A percentile compares a stretch with the other conserved stretches of the same genome.
phyloP scores from a whole-genome alignment of 495 filamentous ascomycete genomes.

The Tuber borchii region DNA sequence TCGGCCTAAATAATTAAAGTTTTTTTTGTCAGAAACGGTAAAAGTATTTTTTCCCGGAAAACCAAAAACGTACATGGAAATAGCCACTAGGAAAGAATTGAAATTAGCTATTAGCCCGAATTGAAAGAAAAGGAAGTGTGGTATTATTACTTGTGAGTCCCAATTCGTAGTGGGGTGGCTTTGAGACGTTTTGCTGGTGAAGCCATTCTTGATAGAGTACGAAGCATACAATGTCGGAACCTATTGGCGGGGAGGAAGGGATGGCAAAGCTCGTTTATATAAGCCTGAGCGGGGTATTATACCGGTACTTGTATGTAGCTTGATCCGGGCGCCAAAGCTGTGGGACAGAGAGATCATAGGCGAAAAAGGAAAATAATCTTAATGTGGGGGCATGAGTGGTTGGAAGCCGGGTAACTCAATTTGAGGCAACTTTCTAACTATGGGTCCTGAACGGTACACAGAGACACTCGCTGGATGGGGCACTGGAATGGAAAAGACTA shows the following conservation, averaged over 20 bases:
- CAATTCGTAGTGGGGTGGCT: slow-evolving; percentile 59
- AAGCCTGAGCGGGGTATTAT: not conserved
- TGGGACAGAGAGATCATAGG: not conserved
- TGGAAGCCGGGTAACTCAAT: not conserved
- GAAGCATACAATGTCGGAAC: slow-evolving; percentile 10
- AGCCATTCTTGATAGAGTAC: slow-evolving; percentile 27
- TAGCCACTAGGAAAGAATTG: slow-evolving; percentile 56
- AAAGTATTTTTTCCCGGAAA: not conserved
- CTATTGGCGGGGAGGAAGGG: not conserved
- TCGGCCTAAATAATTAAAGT: slow-evolving; percentile 72
- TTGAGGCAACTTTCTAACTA: too few relatives aligned
- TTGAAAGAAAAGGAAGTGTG: not conserved
- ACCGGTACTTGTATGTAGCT: not conserved
- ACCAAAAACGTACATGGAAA: slow-evolving; percentile 59
- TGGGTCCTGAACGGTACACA: too few relatives aligned
- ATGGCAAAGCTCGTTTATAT: not conserved
- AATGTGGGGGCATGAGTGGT: not conserved
- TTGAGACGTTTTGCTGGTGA: slow-evolving; percentile 64
- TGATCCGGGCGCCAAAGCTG: not conserved
- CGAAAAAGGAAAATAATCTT: not conserved
- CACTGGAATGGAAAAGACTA: not conserved
- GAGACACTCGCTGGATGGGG: too few relatives aligned
- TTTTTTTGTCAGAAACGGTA: not conserved
- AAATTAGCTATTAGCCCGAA: slow-evolving; percentile 14
- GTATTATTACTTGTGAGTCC: slow-evolving; percentile 67